Evolutionary conservation across 371 early-diverging fungal species (phyloP).

Genomic region (Rhizopus sp.): DNA sequence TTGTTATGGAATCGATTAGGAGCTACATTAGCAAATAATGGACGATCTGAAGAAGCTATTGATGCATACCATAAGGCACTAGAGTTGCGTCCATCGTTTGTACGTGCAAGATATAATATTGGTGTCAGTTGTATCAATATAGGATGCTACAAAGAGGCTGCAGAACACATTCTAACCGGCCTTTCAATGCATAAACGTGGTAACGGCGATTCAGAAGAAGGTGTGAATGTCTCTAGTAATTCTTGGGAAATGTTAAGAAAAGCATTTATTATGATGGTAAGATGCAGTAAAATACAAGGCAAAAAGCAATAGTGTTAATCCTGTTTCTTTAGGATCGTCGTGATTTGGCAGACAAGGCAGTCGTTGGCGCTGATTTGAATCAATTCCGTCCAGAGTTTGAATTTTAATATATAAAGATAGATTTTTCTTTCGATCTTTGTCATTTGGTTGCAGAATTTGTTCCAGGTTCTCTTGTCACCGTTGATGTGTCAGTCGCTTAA

Average conservation of each 20-base stretch:
- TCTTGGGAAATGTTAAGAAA: slow-evolving; percentile 68
- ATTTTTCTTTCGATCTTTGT: too few species aligned
- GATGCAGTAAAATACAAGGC: background rate
- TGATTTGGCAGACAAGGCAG: slow-evolving; percentile 61
- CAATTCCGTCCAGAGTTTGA: slow-evolving; percentile 66
- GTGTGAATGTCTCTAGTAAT: slow-evolving; percentile 64
- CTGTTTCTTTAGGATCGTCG: slow-evolving; percentile 44
- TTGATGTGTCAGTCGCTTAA: background rate
- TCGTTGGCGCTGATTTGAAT: slow-evolving; percentile 60
- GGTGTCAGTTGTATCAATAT: slow-evolving; percentile 93
- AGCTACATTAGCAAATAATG: slow-evolving; percentile 94
- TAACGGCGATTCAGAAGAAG: slow-evolving; percentile 49
- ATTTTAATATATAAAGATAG: slow-evolving; percentile 36
- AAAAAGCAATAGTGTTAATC: background rate
- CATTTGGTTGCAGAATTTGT: slow-evolving; percentile 9
- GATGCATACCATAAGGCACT: slow-evolving; percentile 95
- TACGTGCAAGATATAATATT: slow-evolving; percentile 95
- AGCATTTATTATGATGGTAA: slow-evolving; percentile 67
- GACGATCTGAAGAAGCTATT: slow-evolving; percentile 80
- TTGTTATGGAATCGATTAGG: slow-evolving; percentile 96
- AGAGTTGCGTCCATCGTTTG: slow-evolving; percentile 91
- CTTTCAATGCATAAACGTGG: slow-evolving; percentile 77
- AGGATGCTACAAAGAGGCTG: slow-evolving; percentile 91
- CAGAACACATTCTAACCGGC: slow-evolving; percentile 90
- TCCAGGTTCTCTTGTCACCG: slow-evolving; percentile 19